Percentiles rank a stretch among this genome's conserved stretches.
phyloP scores from a whole-genome alignment of 2,329 filamentous ascomycete genomes.

The Xylariaceae sp. region DNA sequence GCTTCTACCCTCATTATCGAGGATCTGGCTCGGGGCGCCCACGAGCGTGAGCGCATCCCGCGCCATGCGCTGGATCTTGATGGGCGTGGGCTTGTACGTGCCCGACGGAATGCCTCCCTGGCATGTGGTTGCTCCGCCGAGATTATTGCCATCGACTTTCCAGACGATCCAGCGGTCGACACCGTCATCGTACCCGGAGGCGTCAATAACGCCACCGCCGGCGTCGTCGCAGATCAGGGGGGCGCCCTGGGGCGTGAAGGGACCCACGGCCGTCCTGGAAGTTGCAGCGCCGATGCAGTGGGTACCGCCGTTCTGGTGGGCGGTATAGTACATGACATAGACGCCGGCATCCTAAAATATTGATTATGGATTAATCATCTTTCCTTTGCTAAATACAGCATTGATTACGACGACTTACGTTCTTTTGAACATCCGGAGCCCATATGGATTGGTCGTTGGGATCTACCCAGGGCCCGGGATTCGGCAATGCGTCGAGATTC shows the following conservation, averaged over 20 bases:
- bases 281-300: slow-evolving; percentile 32
- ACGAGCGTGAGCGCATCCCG: slow-evolving; percentile 28
- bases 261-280: slow-evolving; percentile 25
- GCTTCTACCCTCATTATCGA: slow-evolving; percentile 28
- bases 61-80: slow-evolving; percentile 29
- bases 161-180: slow-evolving; percentile 30
- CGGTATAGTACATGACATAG: slow-evolving; percentile 33
- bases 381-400: neutral
- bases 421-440: slow-evolving; percentile 32
- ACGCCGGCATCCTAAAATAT: slow-evolving; percentile 26
- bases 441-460: slow-evolving; percentile 24
- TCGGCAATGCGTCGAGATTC: slow-evolving; percentile 26
- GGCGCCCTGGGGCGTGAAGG: slow-evolving; percentile 23
- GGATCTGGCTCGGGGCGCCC: slow-evolving; percentile 24
- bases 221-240: slow-evolving; percentile 30
- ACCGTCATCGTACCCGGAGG: slow-evolving; percentile 31
- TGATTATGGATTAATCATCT: neutral
- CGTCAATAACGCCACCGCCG: slow-evolving; percentile 30
- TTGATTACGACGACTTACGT: slow-evolving; percentile 18
- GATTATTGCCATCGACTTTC: slow-evolving; percentile 33
- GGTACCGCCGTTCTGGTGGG: slow-evolving; percentile 23
- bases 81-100: slow-evolving; percentile 28
- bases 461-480: slow-evolving; percentile 29
- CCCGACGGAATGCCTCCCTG: slow-evolving; percentile 25
- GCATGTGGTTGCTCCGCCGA: slow-evolving; percentile 31